These are phyloP conservation scores for Salix arbutifolia DNA, from an alignment of 345 rosid species.

Conservation along the genomic window DNA sequence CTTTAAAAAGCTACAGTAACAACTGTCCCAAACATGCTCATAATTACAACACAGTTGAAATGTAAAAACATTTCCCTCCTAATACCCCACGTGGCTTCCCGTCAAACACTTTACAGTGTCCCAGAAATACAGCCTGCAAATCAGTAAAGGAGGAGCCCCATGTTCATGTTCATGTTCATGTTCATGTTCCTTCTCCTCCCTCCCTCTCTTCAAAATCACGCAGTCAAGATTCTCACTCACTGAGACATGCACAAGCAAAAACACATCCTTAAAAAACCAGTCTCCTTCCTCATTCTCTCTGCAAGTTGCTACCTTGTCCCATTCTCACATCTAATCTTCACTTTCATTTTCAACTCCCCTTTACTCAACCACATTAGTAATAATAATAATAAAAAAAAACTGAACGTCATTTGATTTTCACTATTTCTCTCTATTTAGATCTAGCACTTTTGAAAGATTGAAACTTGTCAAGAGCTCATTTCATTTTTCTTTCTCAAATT, in stretches of 20 bases:
- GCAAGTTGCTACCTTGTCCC: slow-evolving; percentile 16
- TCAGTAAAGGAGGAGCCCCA: background rate
- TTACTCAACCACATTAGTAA: background rate
- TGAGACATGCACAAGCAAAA: background rate
- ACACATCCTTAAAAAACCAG: background rate
- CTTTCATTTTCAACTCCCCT: background rate
- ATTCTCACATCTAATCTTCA: slow-evolving; percentile 15
- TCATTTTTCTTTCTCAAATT: background rate
- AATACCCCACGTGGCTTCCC: background rate
- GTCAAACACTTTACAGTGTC: background rate
- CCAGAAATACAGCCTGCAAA: slow-evolving; percentile 7
- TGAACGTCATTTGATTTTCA: background rate
- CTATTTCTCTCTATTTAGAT: background rate
- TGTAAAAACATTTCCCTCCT: too few species aligned
- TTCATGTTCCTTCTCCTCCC: background rate
- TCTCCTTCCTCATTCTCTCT: slow-evolving; percentile 3
- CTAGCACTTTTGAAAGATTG: background rate
- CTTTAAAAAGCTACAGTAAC: too few species aligned
- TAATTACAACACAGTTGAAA: too few species aligned
- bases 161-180: background rate
- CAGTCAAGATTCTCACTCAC: background rate
- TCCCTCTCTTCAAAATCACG: background rate
- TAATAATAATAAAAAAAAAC: background rate
- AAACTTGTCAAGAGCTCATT: background rate
- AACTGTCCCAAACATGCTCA: too few species aligned